A percentile compares a stretch with the other conserved stretches of the same genome.
Conservation (phyloP, 2,329 filamentous ascomycete genomes). For the Ophiocordyceps camponoti-rufipedis region DNA sequence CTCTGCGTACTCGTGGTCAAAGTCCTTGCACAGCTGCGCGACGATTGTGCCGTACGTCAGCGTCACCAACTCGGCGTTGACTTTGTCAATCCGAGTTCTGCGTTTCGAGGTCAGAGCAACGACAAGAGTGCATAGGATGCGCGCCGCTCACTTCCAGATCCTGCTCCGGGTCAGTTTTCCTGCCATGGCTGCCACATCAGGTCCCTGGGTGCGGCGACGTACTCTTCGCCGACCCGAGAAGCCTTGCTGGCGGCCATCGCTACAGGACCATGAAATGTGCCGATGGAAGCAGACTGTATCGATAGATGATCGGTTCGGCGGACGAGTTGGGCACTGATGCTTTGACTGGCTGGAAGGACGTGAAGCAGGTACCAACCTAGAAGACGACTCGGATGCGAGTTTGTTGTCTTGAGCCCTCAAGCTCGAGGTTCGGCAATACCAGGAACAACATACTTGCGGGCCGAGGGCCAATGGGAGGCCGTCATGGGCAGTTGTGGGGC, state of each 20-base stretch:
- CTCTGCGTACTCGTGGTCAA: constrained; percentile 80
- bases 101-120: constrained; percentile 3
- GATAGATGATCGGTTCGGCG: too few species aligned
- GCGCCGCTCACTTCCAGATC: constrained; percentile 69
- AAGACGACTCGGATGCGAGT: too few species aligned
- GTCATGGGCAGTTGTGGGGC: neutral
- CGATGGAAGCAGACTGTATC: neutral
- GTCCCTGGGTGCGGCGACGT: constrained; percentile 12
- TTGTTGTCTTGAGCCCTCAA: too few species aligned
- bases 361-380: too few species aligned
- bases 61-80: constrained; percentile 93
- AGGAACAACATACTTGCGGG: constrained; percentile 18
- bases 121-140: constrained; percentile 1
- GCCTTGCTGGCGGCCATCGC: constrained; percentile 43
- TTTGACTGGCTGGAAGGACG: too few species aligned
- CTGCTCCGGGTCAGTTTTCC: constrained; percentile 30
- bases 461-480: constrained; percentile 13
- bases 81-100: constrained; percentile 90
- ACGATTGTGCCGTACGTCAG: constrained; percentile 97
- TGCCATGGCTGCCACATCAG: neutral
- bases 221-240: constrained; percentile 44
- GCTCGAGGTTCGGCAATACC: neutral
- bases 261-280: constrained; percentile 1
- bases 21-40: constrained; percentile 89
- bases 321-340: too few species aligned